phyloP scores from a whole-genome alignment of 2,329 filamentous ascomycete genomes.

The Colletotrichum viniferum region DNA sequence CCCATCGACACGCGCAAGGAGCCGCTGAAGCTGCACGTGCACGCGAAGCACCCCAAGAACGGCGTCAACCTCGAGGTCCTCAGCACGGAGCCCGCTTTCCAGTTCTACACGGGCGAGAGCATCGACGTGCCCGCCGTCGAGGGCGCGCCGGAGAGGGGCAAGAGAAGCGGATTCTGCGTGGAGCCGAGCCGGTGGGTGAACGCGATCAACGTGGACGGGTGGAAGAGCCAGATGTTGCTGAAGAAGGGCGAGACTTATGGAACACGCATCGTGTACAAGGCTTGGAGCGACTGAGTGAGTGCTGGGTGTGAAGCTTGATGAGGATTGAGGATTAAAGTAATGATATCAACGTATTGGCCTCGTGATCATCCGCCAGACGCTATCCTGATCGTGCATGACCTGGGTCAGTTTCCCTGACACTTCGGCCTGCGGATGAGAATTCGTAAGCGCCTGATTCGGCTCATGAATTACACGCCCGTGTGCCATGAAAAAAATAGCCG shows the following conservation, averaged over 20 bases:
- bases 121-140: conserved; percentile 76
- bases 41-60: conserved; percentile 74
- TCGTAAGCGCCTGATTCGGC: background rate
- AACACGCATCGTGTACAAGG: conserved; percentile 80
- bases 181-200: conserved; percentile 93
- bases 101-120: conserved; percentile 92
- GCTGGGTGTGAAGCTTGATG: background rate
- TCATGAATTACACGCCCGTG: background rate
- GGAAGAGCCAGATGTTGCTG: conserved; percentile 78
- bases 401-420: background rate
- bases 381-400: conserved; percentile 23
- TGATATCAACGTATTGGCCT: background rate
- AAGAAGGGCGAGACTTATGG: conserved; percentile 88
- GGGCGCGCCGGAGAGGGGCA: conserved; percentile 65
- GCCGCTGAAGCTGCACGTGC: conserved; percentile 70
- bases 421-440: background rate
- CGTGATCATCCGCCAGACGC: background rate
- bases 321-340: background rate
- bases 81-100: conserved; percentile 94
- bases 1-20: conserved; percentile 68
- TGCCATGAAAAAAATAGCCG: background rate
- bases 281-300: conserved; percentile 69
- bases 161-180: conserved; percentile 83
- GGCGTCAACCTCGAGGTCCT: conserved; percentile 83
- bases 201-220: conserved; percentile 80